Base-by-base conservation (phyloP, 352 stramenopile species). In the Phytophthora uliginosa region DNA sequence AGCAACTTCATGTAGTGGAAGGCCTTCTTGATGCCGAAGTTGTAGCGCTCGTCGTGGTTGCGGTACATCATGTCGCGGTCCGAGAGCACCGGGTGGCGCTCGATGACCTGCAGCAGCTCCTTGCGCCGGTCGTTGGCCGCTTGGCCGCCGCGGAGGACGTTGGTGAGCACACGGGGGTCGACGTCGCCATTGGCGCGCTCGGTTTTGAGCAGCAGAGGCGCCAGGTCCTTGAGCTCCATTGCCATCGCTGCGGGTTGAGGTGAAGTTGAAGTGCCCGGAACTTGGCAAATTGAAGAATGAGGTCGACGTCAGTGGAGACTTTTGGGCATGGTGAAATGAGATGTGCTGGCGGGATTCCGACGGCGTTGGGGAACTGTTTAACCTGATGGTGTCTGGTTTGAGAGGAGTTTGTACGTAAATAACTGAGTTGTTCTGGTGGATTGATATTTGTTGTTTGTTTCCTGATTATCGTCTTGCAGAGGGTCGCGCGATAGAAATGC, bases 51-150 rank as follows among this genome's bases (percentile, higher is more conserved):
- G 13, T 61, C 67, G 50, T 79, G 73, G 47, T 76, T 79, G 4
- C 68, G 73, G 63, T 54, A 79, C 62, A 76, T 71, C 67, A 79
- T 71, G 31, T 79, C 55, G n/a, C 73, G 73, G 50, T 76, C 67
- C 1, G 73, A 79, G 0, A 79, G 68, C 15, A 76, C 67, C 1
- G 73, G 73, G 13, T 79, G 73, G 0, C 20, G 62, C 55, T 69
- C 67, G 52, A 76, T 76, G 26, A 73, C 63, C 33, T 71, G 40
- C 13, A 74, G 13, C 18, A 76, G 50, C 20, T 71, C 28, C 36
- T 76, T 76, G 40, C 68, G 73, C 4, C 68, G 63, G 8, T 47
- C 47, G 51, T 79, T 73, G 26, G 63, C 72, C 1, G 24, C 53
- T 6, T 69, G 68, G 2, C 68, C 63, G 42, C 33, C 58, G 15